These are phyloP conservation scores for Candida anutae DNA, from an alignment of 1,139 yeast genomes.

Conservation along the genomic window DNA sequence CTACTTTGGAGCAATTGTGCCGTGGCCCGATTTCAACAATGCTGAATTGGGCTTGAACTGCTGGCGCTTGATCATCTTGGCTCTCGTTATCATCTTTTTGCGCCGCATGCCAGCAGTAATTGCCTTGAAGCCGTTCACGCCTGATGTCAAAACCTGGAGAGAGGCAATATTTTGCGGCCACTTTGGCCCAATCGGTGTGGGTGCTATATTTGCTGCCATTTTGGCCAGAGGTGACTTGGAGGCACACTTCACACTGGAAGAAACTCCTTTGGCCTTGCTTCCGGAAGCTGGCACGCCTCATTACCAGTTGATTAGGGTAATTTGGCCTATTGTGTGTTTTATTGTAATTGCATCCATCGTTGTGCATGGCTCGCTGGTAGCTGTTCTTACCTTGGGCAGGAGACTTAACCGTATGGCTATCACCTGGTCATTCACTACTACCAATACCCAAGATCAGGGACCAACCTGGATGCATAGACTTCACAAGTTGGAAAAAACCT, in stretches of 20 bases:
- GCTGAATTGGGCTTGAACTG: slow-evolving; percentile 58
- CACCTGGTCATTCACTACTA: slow-evolving; percentile 77
- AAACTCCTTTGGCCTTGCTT: slow-evolving; percentile 50
- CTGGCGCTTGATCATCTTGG: slow-evolving; percentile 80
- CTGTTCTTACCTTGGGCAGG: slow-evolving; percentile 83
- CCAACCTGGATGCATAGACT: slow-evolving; percentile 81
- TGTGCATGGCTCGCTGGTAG: slow-evolving; percentile 96
- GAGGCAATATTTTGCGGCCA: slow-evolving; percentile 95
- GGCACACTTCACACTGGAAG: slow-evolving; percentile 42
- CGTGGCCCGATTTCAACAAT: slow-evolving; percentile 82
- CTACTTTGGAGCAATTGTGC: slow-evolving; percentile 89
- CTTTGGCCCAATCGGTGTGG: slow-evolving; percentile 98
- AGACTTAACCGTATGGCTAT: slow-evolving; percentile 88
- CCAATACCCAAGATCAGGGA: slow-evolving; percentile 55
- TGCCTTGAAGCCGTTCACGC: slow-evolving; percentile 71
- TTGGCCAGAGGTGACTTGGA: slow-evolving; percentile 78
- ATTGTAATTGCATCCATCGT: slow-evolving; percentile 79
- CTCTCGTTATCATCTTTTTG: slow-evolving; percentile 74
- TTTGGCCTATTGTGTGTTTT: slow-evolving; percentile 91
- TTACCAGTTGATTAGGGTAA: slow-evolving; percentile 60
- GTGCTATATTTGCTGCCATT: slow-evolving; percentile 87
- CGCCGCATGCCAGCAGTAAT: slow-evolving; percentile 86
- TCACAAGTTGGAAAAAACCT: slow-evolving; percentile 66
- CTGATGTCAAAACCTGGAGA: slow-evolving; percentile 90
- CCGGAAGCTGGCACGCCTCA: slow-evolving; percentile 51